Evolutionary conservation across 2,329 filamentous ascomycete genomes (phyloP).

Genomic region (Colletotrichum sp.): DNA sequence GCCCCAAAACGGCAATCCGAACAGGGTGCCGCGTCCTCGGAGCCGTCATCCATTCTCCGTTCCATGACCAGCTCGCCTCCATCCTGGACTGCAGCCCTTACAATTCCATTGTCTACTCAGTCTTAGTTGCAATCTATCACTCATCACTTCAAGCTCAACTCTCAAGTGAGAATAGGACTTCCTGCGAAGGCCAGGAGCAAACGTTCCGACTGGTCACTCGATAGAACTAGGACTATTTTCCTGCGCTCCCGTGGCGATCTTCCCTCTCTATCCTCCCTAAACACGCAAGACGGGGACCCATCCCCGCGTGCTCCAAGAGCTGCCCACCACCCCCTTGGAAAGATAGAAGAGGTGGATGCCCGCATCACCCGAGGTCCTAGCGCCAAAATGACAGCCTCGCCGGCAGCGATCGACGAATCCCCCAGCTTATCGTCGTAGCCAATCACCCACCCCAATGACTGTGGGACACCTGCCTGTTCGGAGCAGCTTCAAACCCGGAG

Average conservation of each 20-base stretch:
- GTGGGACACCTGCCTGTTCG: background rate
- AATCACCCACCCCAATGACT: background rate
- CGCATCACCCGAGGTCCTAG: conserved; percentile 18
- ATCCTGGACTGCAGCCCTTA: background rate
- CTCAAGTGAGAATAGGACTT: background rate
- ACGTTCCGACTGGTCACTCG: background rate
- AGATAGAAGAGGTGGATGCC: conserved; percentile 8
- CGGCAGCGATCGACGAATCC: conserved; percentile 10
- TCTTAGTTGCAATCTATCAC: background rate
- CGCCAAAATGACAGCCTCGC: conserved; percentile 14
- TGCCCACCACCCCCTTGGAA: background rate
- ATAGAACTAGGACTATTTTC: background rate
- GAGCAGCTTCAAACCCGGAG: background rate
- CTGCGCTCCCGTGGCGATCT: background rate
- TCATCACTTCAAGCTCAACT: background rate
- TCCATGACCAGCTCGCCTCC: background rate
- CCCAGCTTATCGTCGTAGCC: background rate
- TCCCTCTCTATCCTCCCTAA: background rate
- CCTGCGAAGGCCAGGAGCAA: background rate
- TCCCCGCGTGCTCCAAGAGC: background rate
- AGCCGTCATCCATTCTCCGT: conserved; percentile 15
- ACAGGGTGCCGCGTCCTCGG: conserved; percentile 11
- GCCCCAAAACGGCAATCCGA: conserved; percentile 18
- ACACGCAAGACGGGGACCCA: background rate
- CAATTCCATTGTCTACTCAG: background rate